Conservation (phyloP, 805 yeast species). For the Candida sakaeoensis region DNA sequence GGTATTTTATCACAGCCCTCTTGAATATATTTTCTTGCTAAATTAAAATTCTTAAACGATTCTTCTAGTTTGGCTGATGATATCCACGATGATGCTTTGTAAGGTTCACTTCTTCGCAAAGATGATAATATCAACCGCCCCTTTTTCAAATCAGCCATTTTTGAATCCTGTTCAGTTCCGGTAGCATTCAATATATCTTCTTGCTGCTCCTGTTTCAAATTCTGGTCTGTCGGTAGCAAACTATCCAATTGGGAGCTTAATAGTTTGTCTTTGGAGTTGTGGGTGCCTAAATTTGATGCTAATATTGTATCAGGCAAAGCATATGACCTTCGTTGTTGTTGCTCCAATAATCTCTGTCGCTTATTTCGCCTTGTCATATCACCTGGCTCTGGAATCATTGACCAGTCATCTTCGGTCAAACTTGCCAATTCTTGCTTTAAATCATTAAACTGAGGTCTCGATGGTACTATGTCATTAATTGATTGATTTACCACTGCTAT, state of each 20-base stretch:
- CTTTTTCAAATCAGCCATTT: slow-evolving; percentile 19
- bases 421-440: slow-evolving; percentile 57
- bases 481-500: slow-evolving; percentile 11
- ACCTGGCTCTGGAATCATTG: slow-evolving; percentile 77
- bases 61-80: slow-evolving; percentile 80
- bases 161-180: slow-evolving; percentile 8
- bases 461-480: not conserved
- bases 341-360: slow-evolving; percentile 59
- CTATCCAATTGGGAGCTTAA: slow-evolving; percentile 52
- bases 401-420: slow-evolving; percentile 75
- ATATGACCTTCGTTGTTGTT: slow-evolving; percentile 64
- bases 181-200: slow-evolving; percentile 13
- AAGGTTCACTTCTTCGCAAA: slow-evolving; percentile 68
- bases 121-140: slow-evolving; percentile 62
- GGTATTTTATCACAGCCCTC: slow-evolving; percentile 76
- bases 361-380: slow-evolving; percentile 82
- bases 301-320: slow-evolving; percentile 78
- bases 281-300: slow-evolving; percentile 35
- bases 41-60: slow-evolving; percentile 48
- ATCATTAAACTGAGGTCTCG: slow-evolving; percentile 52
- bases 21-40: slow-evolving; percentile 60
- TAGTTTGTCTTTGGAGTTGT: slow-evolving; percentile 60
- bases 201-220: slow-evolving; percentile 19
- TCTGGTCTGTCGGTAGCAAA: slow-evolving; percentile 12
- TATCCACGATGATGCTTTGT: slow-evolving; percentile 77